phyloP scores from a whole-genome alignment of 2,329 filamentous ascomycete species.

The Penicillium occitanis region DNA sequence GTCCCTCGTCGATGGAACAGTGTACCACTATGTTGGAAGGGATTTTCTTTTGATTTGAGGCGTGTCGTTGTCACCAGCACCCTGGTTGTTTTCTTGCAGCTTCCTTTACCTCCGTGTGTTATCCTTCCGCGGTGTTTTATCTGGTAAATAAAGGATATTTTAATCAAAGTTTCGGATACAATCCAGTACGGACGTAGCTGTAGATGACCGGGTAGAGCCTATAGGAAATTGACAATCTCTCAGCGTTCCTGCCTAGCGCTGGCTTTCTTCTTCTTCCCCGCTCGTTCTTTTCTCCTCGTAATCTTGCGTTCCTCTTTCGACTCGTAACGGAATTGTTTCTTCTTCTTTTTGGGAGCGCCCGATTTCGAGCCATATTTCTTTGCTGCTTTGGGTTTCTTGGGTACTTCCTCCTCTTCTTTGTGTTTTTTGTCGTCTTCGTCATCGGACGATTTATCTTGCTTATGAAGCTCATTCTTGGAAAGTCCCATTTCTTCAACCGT shows the following conservation, averaged over 20 bases:
- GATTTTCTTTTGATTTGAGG: constrained; percentile 14
- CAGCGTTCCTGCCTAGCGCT: constrained; percentile 51
- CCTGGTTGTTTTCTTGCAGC: constrained; percentile 14
- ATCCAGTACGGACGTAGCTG: background rate
- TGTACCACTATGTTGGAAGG: constrained; percentile 4
- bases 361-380: constrained; percentile 29
- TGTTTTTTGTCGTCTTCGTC: constrained; percentile 26
- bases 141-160: constrained; percentile 21
- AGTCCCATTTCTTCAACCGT: constrained; percentile 87
- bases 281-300: constrained; percentile 61
- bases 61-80: constrained; percentile 13
- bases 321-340: constrained; percentile 91
- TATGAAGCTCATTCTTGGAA: constrained; percentile 58
- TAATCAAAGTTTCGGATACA: constrained; percentile 1
- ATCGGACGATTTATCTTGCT: constrained; percentile 1
- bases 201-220: background rate
- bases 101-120: constrained; percentile 18
- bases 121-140: constrained; percentile 23
- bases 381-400: constrained; percentile 34
- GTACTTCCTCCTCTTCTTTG: constrained; percentile 17
- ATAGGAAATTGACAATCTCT: constrained; percentile 19
- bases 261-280: constrained; percentile 70
- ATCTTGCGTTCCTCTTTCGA: constrained; percentile 75
- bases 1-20: constrained; percentile 11
- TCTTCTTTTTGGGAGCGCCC: constrained; percentile 69